Evolutionary conservation across 352 stramenopile species (phyloP).

Genomic region (Globisporangium echinulatum): DNA sequence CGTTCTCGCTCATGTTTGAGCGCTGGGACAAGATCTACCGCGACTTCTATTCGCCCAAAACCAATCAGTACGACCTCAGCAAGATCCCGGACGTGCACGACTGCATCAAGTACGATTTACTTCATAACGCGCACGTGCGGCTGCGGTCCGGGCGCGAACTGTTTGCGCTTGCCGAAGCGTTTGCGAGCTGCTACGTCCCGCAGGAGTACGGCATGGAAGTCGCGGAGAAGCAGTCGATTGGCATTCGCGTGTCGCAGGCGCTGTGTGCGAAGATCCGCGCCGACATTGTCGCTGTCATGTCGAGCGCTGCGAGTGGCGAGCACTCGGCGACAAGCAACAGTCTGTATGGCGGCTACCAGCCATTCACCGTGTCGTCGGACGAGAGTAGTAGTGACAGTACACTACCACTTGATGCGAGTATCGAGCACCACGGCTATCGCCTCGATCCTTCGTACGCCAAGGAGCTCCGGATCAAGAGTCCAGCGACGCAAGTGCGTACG

Average conservation of each 20-base stretch:
- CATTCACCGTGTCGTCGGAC: slow-evolving; percentile 23
- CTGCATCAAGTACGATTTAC: slow-evolving; percentile 96
- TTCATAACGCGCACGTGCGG: slow-evolving; percentile 94
- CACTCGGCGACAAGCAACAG: slow-evolving; percentile 23
- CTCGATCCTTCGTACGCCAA: slow-evolving; percentile 82
- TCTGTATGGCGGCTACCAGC: slow-evolving; percentile 24
- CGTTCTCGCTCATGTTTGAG: slow-evolving; percentile 91
- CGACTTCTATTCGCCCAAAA: slow-evolving; percentile 92
- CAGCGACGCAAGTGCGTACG: slow-evolving; percentile 87
- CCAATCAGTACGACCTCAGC: slow-evolving; percentile 90
- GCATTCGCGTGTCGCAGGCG: slow-evolving; percentile 93
- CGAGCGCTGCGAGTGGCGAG: slow-evolving; percentile 33
- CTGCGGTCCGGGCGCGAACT: slow-evolving; percentile 88
- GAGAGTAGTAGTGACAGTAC: slow-evolving; percentile 8
- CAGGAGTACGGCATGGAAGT: slow-evolving; percentile 94
- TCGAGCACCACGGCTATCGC: slow-evolving; percentile 86
- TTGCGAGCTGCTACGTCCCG: slow-evolving; percentile 96
- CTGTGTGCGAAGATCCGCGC: slow-evolving; percentile 98
- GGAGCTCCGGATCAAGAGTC: slow-evolving; percentile 95
- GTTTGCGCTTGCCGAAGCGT: slow-evolving; percentile 91
- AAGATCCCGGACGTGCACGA: slow-evolving; percentile 98
- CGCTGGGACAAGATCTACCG: slow-evolving; percentile 92
- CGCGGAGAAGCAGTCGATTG: slow-evolving; percentile 93
- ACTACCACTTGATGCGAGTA: slow-evolving; percentile 32
- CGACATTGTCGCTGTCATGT: slow-evolving; percentile 82